Conservation (phyloP, 2,329 filamentous ascomycete genomes). For the Pseudogymnoascus sp. region DNA sequence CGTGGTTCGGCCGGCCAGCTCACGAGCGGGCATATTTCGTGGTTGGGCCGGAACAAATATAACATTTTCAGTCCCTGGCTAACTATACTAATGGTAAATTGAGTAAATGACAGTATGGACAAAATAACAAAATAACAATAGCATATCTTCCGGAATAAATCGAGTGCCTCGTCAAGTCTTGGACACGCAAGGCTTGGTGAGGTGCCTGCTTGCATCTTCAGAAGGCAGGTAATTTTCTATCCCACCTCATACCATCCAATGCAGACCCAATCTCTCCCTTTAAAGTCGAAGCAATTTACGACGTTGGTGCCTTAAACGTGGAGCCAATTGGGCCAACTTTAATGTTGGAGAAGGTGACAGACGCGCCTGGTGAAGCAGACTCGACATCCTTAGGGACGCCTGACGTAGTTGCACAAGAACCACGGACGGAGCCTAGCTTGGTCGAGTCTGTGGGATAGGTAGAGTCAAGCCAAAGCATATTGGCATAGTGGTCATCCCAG, state of each 20-base stretch:
- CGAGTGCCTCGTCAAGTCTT: background rate
- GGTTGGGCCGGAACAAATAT: too few species aligned
- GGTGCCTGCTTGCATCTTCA: background rate
- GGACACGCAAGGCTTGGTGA: background rate
- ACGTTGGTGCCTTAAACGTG: conserved; percentile 17
- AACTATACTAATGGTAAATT: background rate
- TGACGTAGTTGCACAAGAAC: conserved; percentile 43
- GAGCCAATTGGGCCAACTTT: conserved; percentile 26
- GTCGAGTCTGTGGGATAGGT: conserved; percentile 46
- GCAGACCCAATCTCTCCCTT: background rate
- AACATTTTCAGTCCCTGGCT: background rate
- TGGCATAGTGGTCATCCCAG: conserved; percentile 47
- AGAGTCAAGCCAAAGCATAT: conserved; percentile 70
- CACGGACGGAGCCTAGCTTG: conserved; percentile 42
- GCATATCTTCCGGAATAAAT: background rate
- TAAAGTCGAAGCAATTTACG: background rate
- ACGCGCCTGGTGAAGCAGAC: conserved; percentile 34
- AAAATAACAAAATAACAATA: background rate
- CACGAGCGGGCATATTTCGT: too few species aligned
- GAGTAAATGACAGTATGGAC: background rate
- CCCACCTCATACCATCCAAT: background rate
- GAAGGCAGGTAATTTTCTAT: background rate
- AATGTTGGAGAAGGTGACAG: conserved; percentile 31
- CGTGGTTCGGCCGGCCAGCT: too few species aligned
- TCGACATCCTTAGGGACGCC: conserved; percentile 45